These are phyloP conservation scores for Rhodotorula taiwanensis DNA, from an alignment of 768 basidiomycete species.

Conservation along the genomic window DNA sequence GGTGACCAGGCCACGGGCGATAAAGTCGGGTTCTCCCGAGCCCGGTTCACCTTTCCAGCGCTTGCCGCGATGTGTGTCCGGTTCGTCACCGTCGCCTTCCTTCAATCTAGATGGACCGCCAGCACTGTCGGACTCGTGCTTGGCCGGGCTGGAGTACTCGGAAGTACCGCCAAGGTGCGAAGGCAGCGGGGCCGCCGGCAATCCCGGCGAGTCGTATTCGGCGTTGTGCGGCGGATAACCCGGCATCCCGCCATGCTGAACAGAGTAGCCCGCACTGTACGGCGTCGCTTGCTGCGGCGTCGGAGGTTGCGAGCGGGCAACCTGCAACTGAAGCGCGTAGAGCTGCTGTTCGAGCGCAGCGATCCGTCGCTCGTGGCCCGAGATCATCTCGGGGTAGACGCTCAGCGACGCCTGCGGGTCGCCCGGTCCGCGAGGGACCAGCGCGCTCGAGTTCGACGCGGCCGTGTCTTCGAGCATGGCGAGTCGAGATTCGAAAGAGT, in stretches of 20 bases:
- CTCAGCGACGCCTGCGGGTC: background rate
- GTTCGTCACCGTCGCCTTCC: background rate
- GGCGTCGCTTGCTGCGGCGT: background rate
- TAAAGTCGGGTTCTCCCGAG: constrained; percentile 20
- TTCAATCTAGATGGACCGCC: too few species aligned
- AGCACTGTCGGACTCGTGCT: background rate
- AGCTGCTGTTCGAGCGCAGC: constrained; percentile 31
- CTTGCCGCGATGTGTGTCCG: constrained; percentile 12
- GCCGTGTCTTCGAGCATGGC: constrained; percentile 12
- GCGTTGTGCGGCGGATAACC: background rate
- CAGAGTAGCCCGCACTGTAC: background rate
- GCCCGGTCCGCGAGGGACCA: background rate
- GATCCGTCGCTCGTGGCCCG: constrained; percentile 29
- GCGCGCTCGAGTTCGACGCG: background rate
- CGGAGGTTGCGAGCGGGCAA: background rate
- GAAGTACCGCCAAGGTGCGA: too few species aligned
- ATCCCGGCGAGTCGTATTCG: too few species aligned
- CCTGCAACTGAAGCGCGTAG: constrained; percentile 21
- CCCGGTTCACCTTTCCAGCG: constrained; percentile 26
- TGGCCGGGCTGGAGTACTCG: background rate
- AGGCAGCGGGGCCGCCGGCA: too few species aligned
- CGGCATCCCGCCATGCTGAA: background rate
- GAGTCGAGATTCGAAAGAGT: constrained; percentile 18
- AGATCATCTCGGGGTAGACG: background rate
- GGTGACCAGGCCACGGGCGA: constrained; percentile 24